These are phyloP conservation scores for Annulohypoxylon stygium DNA, from an alignment of 495 filamentous ascomycete genomes.

Conservation along the genomic window DNA sequence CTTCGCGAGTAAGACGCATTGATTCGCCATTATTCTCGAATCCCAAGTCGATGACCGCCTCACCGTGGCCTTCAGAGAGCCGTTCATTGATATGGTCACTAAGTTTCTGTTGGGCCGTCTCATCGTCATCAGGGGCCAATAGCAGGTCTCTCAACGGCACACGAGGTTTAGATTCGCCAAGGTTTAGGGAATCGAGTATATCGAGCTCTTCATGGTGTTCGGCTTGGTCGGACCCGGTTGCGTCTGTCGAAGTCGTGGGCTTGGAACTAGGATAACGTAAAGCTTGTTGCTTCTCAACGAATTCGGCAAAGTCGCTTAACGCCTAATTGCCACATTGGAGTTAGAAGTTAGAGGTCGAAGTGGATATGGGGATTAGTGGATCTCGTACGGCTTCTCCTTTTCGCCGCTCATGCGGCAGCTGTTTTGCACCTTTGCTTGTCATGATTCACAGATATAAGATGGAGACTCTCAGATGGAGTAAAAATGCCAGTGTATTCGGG, in stretches of 20 bases:
- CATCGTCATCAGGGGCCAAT: slow-evolving; percentile 70
- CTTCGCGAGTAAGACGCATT: slow-evolving; percentile 82
- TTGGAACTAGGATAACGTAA: slow-evolving; percentile 65
- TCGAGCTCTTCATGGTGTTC: slow-evolving; percentile 88
- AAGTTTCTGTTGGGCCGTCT: slow-evolving; percentile 67
- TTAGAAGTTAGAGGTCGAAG: not conserved
- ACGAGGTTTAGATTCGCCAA: slow-evolving; percentile 79
- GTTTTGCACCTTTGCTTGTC: slow-evolving; percentile 69
- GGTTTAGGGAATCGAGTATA: slow-evolving; percentile 86
- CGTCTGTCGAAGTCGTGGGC: slow-evolving; percentile 53
- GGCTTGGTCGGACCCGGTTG: slow-evolving; percentile 52
- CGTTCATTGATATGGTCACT: slow-evolving; percentile 74
- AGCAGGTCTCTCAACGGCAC: slow-evolving; percentile 82
- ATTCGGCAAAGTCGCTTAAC: slow-evolving; percentile 96
- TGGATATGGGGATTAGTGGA: not conserved
- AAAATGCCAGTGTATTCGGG: slow-evolving; percentile 44
- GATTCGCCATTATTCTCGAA: slow-evolving; percentile 92
- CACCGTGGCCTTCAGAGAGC: slow-evolving; percentile 87
- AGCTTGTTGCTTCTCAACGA: slow-evolving; percentile 93
- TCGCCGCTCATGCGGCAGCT: slow-evolving; percentile 79
- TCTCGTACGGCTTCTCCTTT: slow-evolving; percentile 82
- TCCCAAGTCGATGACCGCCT: slow-evolving; percentile 91
- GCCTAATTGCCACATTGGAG: slow-evolving; percentile 65
- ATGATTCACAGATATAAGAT: slow-evolving; percentile 55
- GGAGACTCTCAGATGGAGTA: slow-evolving; percentile 37